Evolutionary conservation across 1,139 yeast species (phyloP).

Genomic region (Meyerozyma carpophila): DNA sequence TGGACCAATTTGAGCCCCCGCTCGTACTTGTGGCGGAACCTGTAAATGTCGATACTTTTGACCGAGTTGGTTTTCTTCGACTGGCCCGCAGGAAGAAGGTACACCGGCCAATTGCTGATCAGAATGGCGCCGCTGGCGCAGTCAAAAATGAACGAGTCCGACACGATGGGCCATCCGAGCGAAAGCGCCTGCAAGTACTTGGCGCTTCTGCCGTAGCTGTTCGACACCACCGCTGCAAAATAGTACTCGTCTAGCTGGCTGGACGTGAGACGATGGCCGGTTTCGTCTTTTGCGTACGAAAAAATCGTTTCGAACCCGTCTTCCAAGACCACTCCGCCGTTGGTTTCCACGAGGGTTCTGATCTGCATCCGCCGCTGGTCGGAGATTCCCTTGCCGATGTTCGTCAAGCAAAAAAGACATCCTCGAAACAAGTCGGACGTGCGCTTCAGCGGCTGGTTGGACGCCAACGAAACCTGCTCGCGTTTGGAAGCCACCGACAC

Average conservation of each 20-base stretch:
- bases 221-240: constrained; percentile 66
- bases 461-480: background rate
- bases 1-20: constrained; percentile 16
- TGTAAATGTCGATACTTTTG: constrained; percentile 37
- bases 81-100: constrained; percentile 70
- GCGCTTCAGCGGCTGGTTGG: background rate
- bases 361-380: constrained; percentile 33
- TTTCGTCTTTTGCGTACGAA: constrained; percentile 11
- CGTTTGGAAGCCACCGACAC: background rate
- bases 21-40: constrained; percentile 29
- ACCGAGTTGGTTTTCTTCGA: constrained; percentile 31
- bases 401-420: constrained; percentile 8
- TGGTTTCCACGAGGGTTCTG: constrained; percentile 27
- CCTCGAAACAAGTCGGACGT: background rate
- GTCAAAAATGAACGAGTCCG: constrained; percentile 55
- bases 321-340: constrained; percentile 53
- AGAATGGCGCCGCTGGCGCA: constrained; percentile 26
- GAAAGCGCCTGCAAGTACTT: constrained; percentile 85
- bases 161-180: constrained; percentile 83
- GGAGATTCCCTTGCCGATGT: constrained; percentile 9
- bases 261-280: constrained; percentile 12
- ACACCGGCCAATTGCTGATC: constrained; percentile 43
- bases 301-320: constrained; percentile 40
- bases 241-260: constrained; percentile 16
- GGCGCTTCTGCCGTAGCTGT: constrained; percentile 55